phyloP scores from a whole-genome alignment of 805 yeast genomes.

The Ogataea ramenticola region DNA sequence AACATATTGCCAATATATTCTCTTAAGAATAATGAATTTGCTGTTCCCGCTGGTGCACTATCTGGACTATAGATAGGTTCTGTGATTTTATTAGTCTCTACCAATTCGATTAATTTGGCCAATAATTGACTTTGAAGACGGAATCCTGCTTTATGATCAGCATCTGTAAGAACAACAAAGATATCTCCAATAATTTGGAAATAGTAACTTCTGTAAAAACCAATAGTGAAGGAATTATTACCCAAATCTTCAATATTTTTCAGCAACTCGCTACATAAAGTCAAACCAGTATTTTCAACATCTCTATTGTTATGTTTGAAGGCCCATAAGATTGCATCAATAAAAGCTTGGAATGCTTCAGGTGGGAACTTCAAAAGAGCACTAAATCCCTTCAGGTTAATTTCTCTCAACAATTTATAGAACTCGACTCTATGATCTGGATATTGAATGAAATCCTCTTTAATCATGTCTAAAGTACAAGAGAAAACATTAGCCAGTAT shows the following conservation, averaged over 20 bases:
- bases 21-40: constrained; percentile 71
- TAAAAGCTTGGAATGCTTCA: constrained; percentile 81
- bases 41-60: constrained; percentile 78
- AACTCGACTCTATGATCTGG: constrained; percentile 98
- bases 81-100: constrained; percentile 65
- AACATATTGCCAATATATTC: constrained; percentile 79
- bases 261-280: constrained; percentile 74
- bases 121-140: constrained; percentile 78
- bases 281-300: constrained; percentile 87
- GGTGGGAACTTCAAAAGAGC: constrained; percentile 87
- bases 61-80: constrained; percentile 76
- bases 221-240: constrained; percentile 64
- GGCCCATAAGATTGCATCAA: constrained; percentile 97
- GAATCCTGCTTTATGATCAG: constrained; percentile 97
- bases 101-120: constrained; percentile 75
- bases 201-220: constrained; percentile 82
- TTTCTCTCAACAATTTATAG: constrained; percentile 81
- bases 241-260: constrained; percentile 79
- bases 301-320: constrained; percentile 96
- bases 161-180: constrained; percentile 87
- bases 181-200: constrained; percentile 88
- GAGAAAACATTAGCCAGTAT: constrained; percentile 89
- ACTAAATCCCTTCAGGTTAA: constrained; percentile 75
- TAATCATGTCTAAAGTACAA: constrained; percentile 92
- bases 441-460: constrained; percentile 89